Evolutionary conservation across 305 asterid species (phyloP), one percentile per base, ranked within the genome.

Genomic region (Fraxinus dipetala): DNA sequence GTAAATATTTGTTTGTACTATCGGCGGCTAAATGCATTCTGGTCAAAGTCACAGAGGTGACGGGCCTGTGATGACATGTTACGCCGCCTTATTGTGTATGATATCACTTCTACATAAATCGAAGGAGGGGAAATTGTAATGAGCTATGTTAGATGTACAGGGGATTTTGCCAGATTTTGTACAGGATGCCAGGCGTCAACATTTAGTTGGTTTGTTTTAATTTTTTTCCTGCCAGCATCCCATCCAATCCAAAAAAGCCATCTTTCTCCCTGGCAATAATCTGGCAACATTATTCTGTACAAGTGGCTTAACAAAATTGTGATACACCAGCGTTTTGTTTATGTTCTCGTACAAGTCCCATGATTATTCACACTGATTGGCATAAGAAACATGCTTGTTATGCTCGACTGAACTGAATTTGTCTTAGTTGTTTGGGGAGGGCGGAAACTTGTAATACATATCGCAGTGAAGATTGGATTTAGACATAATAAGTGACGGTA

Each of bases 11-110:
- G 87, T 85, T 89, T 83, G 82, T 85, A 85, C 80, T 69, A 67
- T 75, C 80, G 38, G 92, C 84, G 89, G 91, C 87, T 28, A 78
- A 79, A 85, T 87, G 93, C 95, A 79, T 81, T 88, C 86, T 83
- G 98, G 98, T 95, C 97, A 91, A 95, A 95, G 98, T 95, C 94
- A 89, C 93, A 85, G 83, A 87, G 97, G 94, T 90, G 98, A 93
- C 98, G 35, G 98, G 97, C 98, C 92, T 76, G 51, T 82, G 85
- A 84, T 83, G 83, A 76, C 67, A 73, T 87, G 89, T 84, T 85
- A 81, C 83, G 80, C 85, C 54, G 80, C 88, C 82, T 87, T 81
- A 78, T 59, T 86, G 81, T 90, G 90, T 86, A 87, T 87, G 86
- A 88, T 84, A 67, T 72, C 82, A 85, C 83, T 75, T 74, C 86